phyloP scores from a whole-genome alignment of 352 stramenopile species.

The Phytophthora colocasiae region DNA sequence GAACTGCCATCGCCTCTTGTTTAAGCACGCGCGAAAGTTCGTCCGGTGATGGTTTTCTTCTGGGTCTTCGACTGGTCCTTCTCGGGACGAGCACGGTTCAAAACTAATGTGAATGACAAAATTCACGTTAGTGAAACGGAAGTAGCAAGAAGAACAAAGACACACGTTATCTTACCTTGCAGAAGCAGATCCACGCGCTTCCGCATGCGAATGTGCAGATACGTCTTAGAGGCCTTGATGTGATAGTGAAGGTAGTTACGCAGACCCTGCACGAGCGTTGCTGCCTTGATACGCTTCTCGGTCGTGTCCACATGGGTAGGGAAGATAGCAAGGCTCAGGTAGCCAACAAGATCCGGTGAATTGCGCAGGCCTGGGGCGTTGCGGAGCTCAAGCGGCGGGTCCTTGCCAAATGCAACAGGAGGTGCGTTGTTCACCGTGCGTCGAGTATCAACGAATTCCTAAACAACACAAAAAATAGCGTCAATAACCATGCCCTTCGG shows the following conservation, averaged over 20 bases:
- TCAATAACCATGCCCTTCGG: slow-evolving; percentile 1
- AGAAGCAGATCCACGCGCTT: slow-evolving; percentile 93
- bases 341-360: slow-evolving; percentile 85
- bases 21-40: slow-evolving; percentile 88
- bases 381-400: slow-evolving; percentile 89
- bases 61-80: slow-evolving; percentile 88
- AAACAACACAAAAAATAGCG: slow-evolving; percentile 4
- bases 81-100: slow-evolving; percentile 92
- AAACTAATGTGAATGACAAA: slow-evolving; percentile 50
- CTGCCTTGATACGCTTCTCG: slow-evolving; percentile 89
- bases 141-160: no score
- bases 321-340: slow-evolving; percentile 91
- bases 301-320: slow-evolving; percentile 88
- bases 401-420: slow-evolving; percentile 91
- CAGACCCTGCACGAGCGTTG: slow-evolving; percentile 89
- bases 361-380: slow-evolving; percentile 67
- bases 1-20: background rate
- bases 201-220: slow-evolving; percentile 96
- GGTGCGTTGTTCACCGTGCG: slow-evolving; percentile 94
- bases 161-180: slow-evolving; percentile 60
- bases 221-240: slow-evolving; percentile 96
- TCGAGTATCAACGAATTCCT: slow-evolving; percentile 94
- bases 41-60: slow-evolving; percentile 94
- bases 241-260: slow-evolving; percentile 97
- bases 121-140: no score